Percentiles rank a stretch among this genome's conserved stretches.
Conservation (phyloP, 1,284 basidiomycete genomes). For the Mycosarcoma maydis region DNA sequence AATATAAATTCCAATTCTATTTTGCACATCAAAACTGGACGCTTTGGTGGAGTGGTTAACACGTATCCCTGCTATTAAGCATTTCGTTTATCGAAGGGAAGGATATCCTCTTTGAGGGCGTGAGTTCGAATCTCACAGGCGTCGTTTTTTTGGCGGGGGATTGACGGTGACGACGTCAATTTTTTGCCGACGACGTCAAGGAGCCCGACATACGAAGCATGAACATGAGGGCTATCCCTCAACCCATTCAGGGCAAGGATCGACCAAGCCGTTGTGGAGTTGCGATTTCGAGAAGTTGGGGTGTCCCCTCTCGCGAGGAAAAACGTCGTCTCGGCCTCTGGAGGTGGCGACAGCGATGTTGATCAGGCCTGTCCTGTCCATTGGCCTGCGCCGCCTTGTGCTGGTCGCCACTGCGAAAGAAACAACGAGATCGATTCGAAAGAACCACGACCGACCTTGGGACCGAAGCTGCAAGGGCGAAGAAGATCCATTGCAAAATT, state of each 20-base stretch:
- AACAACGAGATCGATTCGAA: slow-evolving; percentile 1
- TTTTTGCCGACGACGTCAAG: slow-evolving; percentile 17
- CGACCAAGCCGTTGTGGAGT: neutral
- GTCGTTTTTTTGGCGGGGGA: slow-evolving; percentile 21
- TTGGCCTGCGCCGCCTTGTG: no score
- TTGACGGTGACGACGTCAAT: neutral
- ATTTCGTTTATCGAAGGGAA: slow-evolving; percentile 14
- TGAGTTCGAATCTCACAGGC: slow-evolving; percentile 56
- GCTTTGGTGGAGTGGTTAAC: slow-evolving; percentile 57
- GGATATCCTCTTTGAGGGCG: slow-evolving; percentile 57
- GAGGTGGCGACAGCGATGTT: neutral
- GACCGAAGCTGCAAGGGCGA: slow-evolving; percentile 16
- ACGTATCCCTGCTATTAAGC: slow-evolving; percentile 52
- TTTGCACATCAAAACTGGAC: slow-evolving; percentile 3
- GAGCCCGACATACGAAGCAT: neutral
- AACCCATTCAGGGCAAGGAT: slow-evolving; percentile 8
- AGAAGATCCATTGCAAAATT: slow-evolving; percentile 3
- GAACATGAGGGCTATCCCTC: slow-evolving; percentile 15
- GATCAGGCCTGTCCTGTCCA: no score
- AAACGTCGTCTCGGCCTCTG: slow-evolving; percentile 1
- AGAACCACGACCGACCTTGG: neutral
- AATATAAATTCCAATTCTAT: neutral
- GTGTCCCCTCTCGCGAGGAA: neutral
- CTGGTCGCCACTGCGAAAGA: no score
- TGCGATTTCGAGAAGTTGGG: slow-evolving; percentile 3